Percentiles rank a stretch among this genome's conserved stretches.
Conservation (phyloP, 805 yeast species). For the Teunomyces aglyptinius region DNA sequence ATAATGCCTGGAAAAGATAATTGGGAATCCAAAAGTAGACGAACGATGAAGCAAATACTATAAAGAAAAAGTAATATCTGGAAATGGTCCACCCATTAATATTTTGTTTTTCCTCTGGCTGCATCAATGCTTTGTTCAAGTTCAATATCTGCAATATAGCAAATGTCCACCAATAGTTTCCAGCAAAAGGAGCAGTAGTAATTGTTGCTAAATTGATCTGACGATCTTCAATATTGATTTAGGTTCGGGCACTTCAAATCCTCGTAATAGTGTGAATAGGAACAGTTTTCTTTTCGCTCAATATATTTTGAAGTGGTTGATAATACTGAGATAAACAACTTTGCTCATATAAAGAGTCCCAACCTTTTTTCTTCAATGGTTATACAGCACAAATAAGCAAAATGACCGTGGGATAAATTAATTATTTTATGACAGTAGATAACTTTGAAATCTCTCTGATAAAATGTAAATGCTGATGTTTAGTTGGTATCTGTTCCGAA, state of each 20-base stretch:
- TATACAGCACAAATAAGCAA: too few species aligned
- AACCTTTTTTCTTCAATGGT: too few species aligned
- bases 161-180: slow-evolving; percentile 29
- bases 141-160: slow-evolving; percentile 25
- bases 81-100: slow-evolving; percentile 34
- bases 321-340: too few species aligned
- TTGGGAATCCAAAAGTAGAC: slow-evolving; percentile 43
- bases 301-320: background rate
- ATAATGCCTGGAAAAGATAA: slow-evolving; percentile 41
- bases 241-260: slow-evolving; percentile 2
- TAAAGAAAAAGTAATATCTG: slow-evolving; percentile 19
- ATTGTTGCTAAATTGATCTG: slow-evolving; percentile 11
- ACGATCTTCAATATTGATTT: slow-evolving; percentile 10
- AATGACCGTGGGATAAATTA: too few species aligned
- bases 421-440: too few species aligned
- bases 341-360: too few species aligned
- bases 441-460: too few species aligned
- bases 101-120: slow-evolving; percentile 22
- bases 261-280: background rate
- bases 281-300: background rate
- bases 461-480: too few species aligned
- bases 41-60: slow-evolving; percentile 16
- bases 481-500: too few species aligned
- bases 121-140: slow-evolving; percentile 25
- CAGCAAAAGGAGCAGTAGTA: slow-evolving; percentile 20